Base-by-base conservation (phyloP, 495 filamentous ascomycete genomes). In the Tuber indicum region DNA sequence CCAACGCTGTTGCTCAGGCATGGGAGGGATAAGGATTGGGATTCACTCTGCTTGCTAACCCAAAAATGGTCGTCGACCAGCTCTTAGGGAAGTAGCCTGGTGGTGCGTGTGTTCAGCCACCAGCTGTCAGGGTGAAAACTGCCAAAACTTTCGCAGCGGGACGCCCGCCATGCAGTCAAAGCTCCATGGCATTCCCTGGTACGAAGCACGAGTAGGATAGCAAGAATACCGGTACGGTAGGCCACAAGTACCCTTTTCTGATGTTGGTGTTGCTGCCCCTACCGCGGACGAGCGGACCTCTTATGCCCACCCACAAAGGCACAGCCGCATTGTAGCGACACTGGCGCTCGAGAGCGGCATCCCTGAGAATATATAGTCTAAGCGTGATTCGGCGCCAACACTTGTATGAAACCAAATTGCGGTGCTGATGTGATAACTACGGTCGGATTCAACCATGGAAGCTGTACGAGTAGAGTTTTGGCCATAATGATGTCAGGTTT, bases 401-500 rank as follows among this genome's bases (percentile, higher is more conserved):
- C 58, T 36, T 32, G 58, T 36, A 36, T 66, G 26, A 17, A 5
- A 66, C 58, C 32, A 14, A 66, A 66, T 66, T 17, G 10, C 16
- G 58, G 58, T 66, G 32, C 32, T 36, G 58, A 36, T 66, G 16
- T 36, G 58, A 66, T 36, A 19, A 36, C 14, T 66, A 19, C 58
- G 26, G 58, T 17, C 58, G 26, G 26, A 36, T 66, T 66, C 12
- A 36, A 36, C 26, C 26, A 66, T 16, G 58, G 36, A 66, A 66
- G 17, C 26, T 66, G 58, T 32, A 32, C 32, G 32, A 32, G 32
- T 66, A 66, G 58, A 66, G 12, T 32, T 66, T 66, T 36, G 58
- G 58, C 58, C 58, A 66, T 66, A 66, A 19, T 66, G 58, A 66
- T 66, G 58, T 66, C 58, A 66, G 26, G 32, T 66, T 66, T 66